These are phyloP conservation scores for Claviceps humidiphila DNA, from an alignment of 2,329 filamentous ascomycete species.

Conservation along the genomic window DNA sequence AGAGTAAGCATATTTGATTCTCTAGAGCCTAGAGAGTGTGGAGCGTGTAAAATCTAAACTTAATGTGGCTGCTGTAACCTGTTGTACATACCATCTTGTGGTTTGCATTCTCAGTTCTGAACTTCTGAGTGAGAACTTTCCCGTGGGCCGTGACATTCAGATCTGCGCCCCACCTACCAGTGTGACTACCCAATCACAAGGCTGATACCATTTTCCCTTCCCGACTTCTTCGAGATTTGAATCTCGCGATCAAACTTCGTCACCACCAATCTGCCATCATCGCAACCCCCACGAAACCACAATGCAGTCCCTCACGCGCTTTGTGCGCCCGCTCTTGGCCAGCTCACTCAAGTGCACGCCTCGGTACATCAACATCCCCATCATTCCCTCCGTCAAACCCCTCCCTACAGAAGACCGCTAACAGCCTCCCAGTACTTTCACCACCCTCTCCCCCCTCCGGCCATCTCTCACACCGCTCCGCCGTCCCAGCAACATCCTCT, in stretches of 20 bases:
- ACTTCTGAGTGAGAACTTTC: too few relatives aligned
- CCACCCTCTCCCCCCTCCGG: conserved; percentile 36
- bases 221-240: not conserved
- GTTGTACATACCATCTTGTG: not conserved
- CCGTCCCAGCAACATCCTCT: conserved; percentile 16
- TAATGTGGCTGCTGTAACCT: not conserved
- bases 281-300: not conserved
- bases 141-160: too few relatives aligned
- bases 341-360: conserved; percentile 13
- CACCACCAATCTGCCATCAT: not conserved
- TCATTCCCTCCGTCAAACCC: not conserved
- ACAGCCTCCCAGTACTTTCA: conserved; percentile 26
- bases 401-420: not conserved
- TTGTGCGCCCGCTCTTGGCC: conserved; percentile 16
- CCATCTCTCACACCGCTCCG: conserved; percentile 28
- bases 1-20: not conserved
- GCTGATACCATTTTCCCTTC: not conserved
- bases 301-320: conserved; percentile 18
- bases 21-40: not conserved
- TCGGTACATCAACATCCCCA: conserved; percentile 10
- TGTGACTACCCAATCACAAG: not conserved
- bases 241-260: not conserved
- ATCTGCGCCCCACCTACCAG: not conserved
- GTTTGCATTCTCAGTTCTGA: too few relatives aligned
- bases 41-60: not conserved